These are phyloP conservation scores for Lachnellula occidentalis DNA, from an alignment of 2,329 filamentous ascomycete species.

Conservation along the genomic window DNA sequence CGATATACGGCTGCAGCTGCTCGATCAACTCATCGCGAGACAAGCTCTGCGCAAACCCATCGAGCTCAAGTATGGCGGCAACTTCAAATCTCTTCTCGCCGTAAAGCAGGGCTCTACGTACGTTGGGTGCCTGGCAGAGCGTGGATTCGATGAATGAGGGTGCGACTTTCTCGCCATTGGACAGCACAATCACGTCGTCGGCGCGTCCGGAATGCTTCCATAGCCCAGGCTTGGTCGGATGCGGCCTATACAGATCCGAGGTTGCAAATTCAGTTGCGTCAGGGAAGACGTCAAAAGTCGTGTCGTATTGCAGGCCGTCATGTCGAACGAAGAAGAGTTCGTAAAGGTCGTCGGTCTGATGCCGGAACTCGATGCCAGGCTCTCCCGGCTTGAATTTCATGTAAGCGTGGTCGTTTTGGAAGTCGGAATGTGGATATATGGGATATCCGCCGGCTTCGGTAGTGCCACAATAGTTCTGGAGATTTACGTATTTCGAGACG, in stretches of 20 bases:
- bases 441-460: neutral
- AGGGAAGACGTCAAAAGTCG: neutral
- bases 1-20: constrained; percentile 29
- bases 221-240: constrained; percentile 10
- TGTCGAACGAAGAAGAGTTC: neutral
- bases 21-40: constrained; percentile 15
- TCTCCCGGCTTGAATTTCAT: no score
- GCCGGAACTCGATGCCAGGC: neutral
- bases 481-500: neutral
- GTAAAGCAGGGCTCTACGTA: constrained; percentile 32
- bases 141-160: constrained; percentile 36
- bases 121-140: constrained; percentile 32
- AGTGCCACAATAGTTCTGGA: neutral
- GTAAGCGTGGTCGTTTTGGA: neutral
- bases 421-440: neutral
- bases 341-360: neutral
- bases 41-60: neutral
- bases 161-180: constrained; percentile 41
- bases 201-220: constrained; percentile 9
- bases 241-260: neutral
- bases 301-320: neutral
- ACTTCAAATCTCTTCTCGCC: constrained; percentile 26
- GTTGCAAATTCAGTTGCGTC: neutral
- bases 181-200: constrained; percentile 12
- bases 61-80: constrained; percentile 13